Evolutionary conservation across 23 red algal genomes (phyloP), one percentile per base, ranked within the genome.

Genomic region (Gracilariopsis chorda): DNA sequence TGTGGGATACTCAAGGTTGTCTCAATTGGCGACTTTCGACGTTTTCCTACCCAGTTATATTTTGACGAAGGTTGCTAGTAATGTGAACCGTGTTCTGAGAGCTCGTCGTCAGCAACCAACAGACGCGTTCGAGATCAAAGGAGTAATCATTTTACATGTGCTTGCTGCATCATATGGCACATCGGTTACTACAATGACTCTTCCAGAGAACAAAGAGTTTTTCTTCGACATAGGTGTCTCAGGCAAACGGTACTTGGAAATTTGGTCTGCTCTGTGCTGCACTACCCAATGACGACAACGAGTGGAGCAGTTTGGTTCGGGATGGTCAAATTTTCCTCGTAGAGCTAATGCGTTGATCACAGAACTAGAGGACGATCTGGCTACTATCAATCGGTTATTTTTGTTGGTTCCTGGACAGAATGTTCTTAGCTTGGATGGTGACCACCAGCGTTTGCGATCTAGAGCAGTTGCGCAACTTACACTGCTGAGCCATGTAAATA

Each of bases 311-410:
- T 61, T 33, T 0, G 57, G 56, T 21, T 42, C 17, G 36, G 78
- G 42, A 40, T 64, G 55, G 20, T 57, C 25, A 0, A 36, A 8
- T 19, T 39, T 37, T 43, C 35, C 28, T n/a, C 51, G 35, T 52
- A 28, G 56, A 46, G 51, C 78, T 37, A 83, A 36, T 64, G 33
- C 48, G 5, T 24, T 62, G 10, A 64, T 83, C 10, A 39, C 57
- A 16, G 78, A 83, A 45, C 28, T 83, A 8, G 78, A 83, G 55
- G 28, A 83, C 19, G 48, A 83, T 1, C 28, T 83, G 19, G 42
- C 78, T 43, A 30, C 55, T 28, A 21, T 34, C 49, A 83, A 61
- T 39, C 51, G 78, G 10, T 27, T 29, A 0, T 41, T 44, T 25
- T 27, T 79, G 37, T 55, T 52, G 30, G 56, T 83, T n/a, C n/a